Conservation (phyloP, 306 rosid genomes). For the Ormosia emarginata region DNA sequence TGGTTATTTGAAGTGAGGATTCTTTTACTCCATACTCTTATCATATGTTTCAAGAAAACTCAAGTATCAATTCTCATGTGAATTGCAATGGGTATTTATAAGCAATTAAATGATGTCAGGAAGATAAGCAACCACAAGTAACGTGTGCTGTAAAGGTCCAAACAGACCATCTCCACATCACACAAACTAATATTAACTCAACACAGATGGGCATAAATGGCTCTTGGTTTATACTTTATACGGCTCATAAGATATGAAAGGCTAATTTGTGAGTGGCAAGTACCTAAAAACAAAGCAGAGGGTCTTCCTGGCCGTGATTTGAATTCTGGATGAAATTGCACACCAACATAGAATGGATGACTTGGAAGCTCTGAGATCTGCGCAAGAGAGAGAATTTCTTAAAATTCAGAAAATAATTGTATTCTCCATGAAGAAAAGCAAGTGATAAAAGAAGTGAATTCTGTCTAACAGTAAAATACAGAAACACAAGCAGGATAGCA, state of each 20-base stretch:
- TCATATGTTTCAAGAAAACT: background rate
- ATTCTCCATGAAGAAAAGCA: background rate
- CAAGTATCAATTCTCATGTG: slow-evolving; percentile 6
- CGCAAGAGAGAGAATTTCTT: slow-evolving; percentile 22
- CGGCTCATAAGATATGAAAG: background rate
- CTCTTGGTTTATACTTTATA: background rate
- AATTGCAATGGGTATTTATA: background rate
- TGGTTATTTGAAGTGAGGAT: background rate
- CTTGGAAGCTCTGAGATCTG: slow-evolving; percentile 92
- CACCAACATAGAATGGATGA: slow-evolving; percentile 91
- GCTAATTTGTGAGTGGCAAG: background rate
- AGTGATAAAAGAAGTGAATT: slow-evolving; percentile 6
- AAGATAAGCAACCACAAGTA: background rate
- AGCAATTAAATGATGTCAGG: background rate
- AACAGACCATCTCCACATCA: background rate
- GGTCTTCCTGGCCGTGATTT: slow-evolving; percentile 94
- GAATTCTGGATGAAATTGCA: slow-evolving; percentile 97
- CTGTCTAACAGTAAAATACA: background rate
- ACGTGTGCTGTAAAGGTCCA: background rate
- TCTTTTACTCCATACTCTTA: background rate
- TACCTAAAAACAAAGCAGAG: slow-evolving; percentile 87
- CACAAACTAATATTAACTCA: background rate
- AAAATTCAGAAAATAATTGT: background rate
- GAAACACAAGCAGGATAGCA: background rate
- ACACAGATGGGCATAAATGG: background rate